Conservation (phyloP, 345 rosid genomes). For the Moringa oleifera region DNA sequence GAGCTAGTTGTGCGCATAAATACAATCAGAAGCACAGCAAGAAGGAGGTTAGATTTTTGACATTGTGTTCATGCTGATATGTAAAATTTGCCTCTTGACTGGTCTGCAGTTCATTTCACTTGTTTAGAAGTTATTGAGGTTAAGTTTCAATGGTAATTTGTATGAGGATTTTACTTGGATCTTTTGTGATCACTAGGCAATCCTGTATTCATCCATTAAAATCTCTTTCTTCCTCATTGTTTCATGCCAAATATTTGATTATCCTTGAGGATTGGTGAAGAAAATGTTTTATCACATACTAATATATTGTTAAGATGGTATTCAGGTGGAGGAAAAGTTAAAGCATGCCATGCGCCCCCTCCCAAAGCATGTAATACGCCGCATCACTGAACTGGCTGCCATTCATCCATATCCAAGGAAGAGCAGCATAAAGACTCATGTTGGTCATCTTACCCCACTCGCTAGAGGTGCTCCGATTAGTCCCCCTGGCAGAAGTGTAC, state of each 20-base stretch:
- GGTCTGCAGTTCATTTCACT: too few relatives aligned
- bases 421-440: slow-evolving; percentile 20
- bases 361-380: slow-evolving; percentile 52
- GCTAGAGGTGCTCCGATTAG: slow-evolving; percentile 19
- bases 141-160: too few relatives aligned
- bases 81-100: too few relatives aligned
- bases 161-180: too few relatives aligned
- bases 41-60: slow-evolving; percentile 44
- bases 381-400: slow-evolving; percentile 61
- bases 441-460: too few relatives aligned
- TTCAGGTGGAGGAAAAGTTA: slow-evolving; percentile 46
- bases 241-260: too few relatives aligned
- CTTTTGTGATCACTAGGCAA: too few relatives aligned
- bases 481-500: slow-evolving; percentile 28
- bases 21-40: slow-evolving; percentile 26
- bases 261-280: too few relatives aligned
- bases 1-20: slow-evolving; percentile 44
- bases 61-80: too few relatives aligned
- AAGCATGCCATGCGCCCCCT: slow-evolving; percentile 36
- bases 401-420: slow-evolving; percentile 65
- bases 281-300: background rate
- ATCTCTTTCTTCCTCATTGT: too few relatives aligned
- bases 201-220: too few relatives aligned
- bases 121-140: too few relatives aligned
- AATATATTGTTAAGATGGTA: slow-evolving; percentile 12